phyloP scores from a whole-genome alignment of 1,284 basidiomycete species.

The Phylloboletellus chloephorus region DNA sequence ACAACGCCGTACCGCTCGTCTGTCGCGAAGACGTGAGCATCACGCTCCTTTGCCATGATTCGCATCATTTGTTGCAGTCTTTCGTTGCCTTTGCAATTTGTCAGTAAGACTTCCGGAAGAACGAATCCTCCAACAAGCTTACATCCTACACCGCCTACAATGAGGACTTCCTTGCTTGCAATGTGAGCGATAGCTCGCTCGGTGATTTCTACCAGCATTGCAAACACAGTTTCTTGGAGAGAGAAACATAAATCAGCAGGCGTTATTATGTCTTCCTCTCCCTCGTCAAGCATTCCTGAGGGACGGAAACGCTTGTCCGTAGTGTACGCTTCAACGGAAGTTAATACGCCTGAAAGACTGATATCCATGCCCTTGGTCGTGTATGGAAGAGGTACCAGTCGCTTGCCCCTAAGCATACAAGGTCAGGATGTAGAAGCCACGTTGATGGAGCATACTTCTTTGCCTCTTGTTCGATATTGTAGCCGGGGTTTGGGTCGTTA shows the following conservation, averaged over 20 bases:
- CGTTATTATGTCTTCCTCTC: slow-evolving; percentile 72
- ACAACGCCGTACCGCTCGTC: slow-evolving; percentile 74
- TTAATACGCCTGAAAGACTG: slow-evolving; percentile 89
- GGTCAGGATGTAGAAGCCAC: neutral
- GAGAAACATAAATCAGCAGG: slow-evolving; percentile 95
- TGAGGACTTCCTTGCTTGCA: slow-evolving; percentile 91
- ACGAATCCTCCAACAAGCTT: slow-evolving; percentile 35
- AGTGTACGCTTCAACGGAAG: slow-evolving; percentile 86
- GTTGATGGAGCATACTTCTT: slow-evolving; percentile 56
- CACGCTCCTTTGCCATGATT: slow-evolving; percentile 89
- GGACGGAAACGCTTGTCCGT: slow-evolving; percentile 67
- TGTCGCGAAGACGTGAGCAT: slow-evolving; percentile 89
- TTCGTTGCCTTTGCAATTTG: slow-evolving; percentile 63
- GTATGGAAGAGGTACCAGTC: slow-evolving; percentile 84
- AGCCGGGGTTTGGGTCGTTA: slow-evolving; percentile 97
- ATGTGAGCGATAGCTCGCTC: slow-evolving; percentile 99
- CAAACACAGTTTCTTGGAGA: slow-evolving; percentile 94
- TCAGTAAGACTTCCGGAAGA: slow-evolving; percentile 1
- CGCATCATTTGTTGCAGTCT: slow-evolving; percentile 98
- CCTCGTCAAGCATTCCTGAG: slow-evolving; percentile 34
- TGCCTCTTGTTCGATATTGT: slow-evolving; percentile 96
- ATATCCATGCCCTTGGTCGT: slow-evolving; percentile 99
- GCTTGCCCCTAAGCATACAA: slow-evolving; percentile 51
- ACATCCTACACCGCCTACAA: slow-evolving; percentile 99
- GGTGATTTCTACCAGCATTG: slow-evolving; percentile 99